These are phyloP conservation scores for Metarhizium anisopliae DNA, from an alignment of 2,329 filamentous ascomycete genomes.

Conservation along the genomic window DNA sequence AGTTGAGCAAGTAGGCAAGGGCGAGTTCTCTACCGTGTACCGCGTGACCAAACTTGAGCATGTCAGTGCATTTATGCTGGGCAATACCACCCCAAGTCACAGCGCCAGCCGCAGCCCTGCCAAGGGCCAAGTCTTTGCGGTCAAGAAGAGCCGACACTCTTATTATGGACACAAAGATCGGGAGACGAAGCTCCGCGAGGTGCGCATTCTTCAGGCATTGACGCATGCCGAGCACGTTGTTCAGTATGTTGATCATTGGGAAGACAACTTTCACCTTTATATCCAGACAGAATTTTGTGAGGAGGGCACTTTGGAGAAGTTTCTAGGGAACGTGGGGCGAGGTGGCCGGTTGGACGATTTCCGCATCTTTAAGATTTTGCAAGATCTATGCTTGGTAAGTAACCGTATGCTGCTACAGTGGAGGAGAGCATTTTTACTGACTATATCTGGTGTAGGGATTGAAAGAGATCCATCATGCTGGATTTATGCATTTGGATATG, in stretches of 20 bases:
- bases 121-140: constrained; percentile 65
- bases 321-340: constrained; percentile 72
- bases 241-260: constrained; percentile 79
- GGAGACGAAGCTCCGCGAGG: constrained; percentile 77
- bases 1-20: constrained; percentile 71
- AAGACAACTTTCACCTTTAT: constrained; percentile 75
- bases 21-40: constrained; percentile 92
- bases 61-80: constrained; percentile 24
- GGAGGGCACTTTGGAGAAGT: constrained; percentile 81
- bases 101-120: constrained; percentile 41
- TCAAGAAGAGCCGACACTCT: constrained; percentile 84
- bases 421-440: constrained; percentile 5
- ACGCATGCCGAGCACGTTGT: constrained; percentile 77
- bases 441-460: constrained; percentile 53
- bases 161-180: constrained; percentile 73
- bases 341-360: constrained; percentile 91
- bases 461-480: constrained; percentile 79
- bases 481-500: constrained; percentile 77
- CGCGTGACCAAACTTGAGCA: constrained; percentile 49
- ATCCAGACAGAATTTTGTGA: constrained; percentile 98
- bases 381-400: constrained; percentile 75
- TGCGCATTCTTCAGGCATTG: constrained; percentile 67
- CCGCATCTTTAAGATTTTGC: constrained; percentile 94
- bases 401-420: background rate
- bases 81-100: constrained; percentile 37